Evolutionary conservation across 2,329 filamentous ascomycete species (phyloP).

Genomic region (Rhinocladiella similis): DNA sequence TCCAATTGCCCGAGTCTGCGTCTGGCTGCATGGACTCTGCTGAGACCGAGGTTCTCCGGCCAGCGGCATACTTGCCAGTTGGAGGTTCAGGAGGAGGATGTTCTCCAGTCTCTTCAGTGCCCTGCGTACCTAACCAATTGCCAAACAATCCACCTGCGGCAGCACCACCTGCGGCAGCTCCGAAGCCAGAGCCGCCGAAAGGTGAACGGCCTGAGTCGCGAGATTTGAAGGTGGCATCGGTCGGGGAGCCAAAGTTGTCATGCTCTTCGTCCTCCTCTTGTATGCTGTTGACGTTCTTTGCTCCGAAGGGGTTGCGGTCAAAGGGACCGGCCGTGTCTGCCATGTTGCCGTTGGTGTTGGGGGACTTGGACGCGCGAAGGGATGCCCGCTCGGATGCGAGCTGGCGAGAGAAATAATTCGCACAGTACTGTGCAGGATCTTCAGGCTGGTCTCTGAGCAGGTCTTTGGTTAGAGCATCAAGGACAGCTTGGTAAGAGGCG

Average conservation of each 20-base stretch:
- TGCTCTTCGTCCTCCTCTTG: slow-evolving; percentile 76
- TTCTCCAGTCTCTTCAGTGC: slow-evolving; percentile 51
- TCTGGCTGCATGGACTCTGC: slow-evolving; percentile 94
- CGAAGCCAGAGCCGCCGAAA: slow-evolving; percentile 54
- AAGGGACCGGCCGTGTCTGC: slow-evolving; percentile 76
- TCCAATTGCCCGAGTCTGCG: slow-evolving; percentile 84
- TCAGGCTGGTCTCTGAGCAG: slow-evolving; percentile 58
- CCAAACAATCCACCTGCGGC: slow-evolving; percentile 26
- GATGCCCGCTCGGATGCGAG: slow-evolving; percentile 65
- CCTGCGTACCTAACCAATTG: slow-evolving; percentile 26
- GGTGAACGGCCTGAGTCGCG: slow-evolving; percentile 36
- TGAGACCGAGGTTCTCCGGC: slow-evolving; percentile 90
- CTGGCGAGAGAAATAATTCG: slow-evolving; percentile 66
- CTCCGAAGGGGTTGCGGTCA: slow-evolving; percentile 74
- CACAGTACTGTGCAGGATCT: slow-evolving; percentile 70
- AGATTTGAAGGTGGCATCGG: slow-evolving; percentile 59
- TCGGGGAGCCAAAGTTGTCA: slow-evolving; percentile 74
- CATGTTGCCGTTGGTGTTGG: slow-evolving; percentile 55
- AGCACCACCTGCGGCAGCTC: slow-evolving; percentile 47
- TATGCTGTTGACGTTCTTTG: slow-evolving; percentile 61
- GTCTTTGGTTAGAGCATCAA: slow-evolving; percentile 63
- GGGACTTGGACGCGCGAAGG: slow-evolving; percentile 45
- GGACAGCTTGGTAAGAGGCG: slow-evolving; percentile 60
- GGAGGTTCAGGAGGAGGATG: slow-evolving; percentile 10
- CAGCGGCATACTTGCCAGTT: slow-evolving; percentile 75